phyloP scores from a whole-genome alignment of 306 rosid species.

The Cucumis sativus region DNA sequence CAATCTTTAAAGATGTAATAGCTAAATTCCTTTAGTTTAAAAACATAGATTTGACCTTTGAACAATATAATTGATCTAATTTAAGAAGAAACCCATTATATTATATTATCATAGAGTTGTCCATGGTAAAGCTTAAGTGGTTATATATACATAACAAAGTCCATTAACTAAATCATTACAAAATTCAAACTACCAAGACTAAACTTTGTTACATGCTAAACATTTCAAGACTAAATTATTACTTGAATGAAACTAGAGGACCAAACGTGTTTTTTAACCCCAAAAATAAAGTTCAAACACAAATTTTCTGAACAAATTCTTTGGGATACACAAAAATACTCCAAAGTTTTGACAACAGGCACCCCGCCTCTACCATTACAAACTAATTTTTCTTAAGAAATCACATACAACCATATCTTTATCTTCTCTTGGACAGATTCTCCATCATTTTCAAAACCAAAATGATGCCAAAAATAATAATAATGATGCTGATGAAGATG shows the following conservation, averaged over 20 bases:
- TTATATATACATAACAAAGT: background rate
- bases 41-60: too few relatives aligned
- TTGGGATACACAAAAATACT: background rate
- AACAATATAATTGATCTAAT: too few relatives aligned
- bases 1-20: too few relatives aligned
- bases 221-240: background rate
- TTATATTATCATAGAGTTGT: too few relatives aligned
- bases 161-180: background rate
- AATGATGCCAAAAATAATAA: background rate
- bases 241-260: too few relatives aligned
- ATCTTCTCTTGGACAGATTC: slow-evolving; percentile 28
- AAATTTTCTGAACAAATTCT: background rate
- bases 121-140: too few relatives aligned
- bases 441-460: slow-evolving; percentile 26
- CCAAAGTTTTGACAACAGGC: background rate
- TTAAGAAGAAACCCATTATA: too few relatives aligned
- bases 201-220: background rate
- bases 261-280: background rate
- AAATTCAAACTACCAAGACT: too few relatives aligned
- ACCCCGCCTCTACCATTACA: background rate
- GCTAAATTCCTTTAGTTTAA: too few relatives aligned
- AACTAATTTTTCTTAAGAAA: slow-evolving; percentile 17
- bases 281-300: background rate
- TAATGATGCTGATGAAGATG: slow-evolving; percentile 7
- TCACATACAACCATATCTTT: slow-evolving; percentile 27